Percentiles rank a stretch among this genome's conserved stretches.
Evolutionary conservation across 352 stramenopile genomes (phyloP).

Genomic region (Phytophthora citricola): DNA sequence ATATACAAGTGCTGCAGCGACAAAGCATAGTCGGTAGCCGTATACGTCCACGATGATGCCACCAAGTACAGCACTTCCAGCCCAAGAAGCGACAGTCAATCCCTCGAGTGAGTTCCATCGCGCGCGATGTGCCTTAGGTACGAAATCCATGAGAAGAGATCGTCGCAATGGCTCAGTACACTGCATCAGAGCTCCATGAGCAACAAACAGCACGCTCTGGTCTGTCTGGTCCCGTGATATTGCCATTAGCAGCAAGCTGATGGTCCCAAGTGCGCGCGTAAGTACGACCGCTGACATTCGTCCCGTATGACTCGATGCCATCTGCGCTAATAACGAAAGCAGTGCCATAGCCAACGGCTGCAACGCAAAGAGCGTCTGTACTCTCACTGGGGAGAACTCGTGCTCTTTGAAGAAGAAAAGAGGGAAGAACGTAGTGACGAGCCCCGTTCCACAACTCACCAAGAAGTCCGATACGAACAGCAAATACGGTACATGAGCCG

Average conservation of each 20-base stretch:
- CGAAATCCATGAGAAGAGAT: slow-evolving; percentile 83
- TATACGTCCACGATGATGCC: slow-evolving; percentile 62
- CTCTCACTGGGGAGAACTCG: slow-evolving; percentile 51
- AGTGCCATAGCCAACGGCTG: slow-evolving; percentile 59
- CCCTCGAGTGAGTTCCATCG: slow-evolving; percentile 79
- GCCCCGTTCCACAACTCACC: slow-evolving; percentile 66
- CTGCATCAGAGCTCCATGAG: slow-evolving; percentile 60
- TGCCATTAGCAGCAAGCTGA: slow-evolving; percentile 60
- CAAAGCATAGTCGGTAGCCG: slow-evolving; percentile 74
- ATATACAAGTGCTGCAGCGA: slow-evolving; percentile 59
- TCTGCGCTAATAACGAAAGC: slow-evolving; percentile 53
- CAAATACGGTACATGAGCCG: slow-evolving; percentile 61
- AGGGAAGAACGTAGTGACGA: slow-evolving; percentile 67
- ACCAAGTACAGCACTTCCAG: slow-evolving; percentile 73
- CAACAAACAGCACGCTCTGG: slow-evolving; percentile 61
- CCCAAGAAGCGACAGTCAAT: slow-evolving; percentile 66
- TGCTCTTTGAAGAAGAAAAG: slow-evolving; percentile 75
- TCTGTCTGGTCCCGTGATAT: slow-evolving; percentile 30
- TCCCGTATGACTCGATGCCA: slow-evolving; percentile 37
- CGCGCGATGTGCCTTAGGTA: slow-evolving; percentile 60
- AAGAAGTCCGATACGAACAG: slow-evolving; percentile 77
- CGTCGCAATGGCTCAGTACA: slow-evolving; percentile 69
- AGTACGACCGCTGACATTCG: slow-evolving; percentile 68
- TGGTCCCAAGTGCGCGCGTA: slow-evolving; percentile 44
- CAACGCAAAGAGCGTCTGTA: slow-evolving; percentile 64